Base-by-base conservation (phyloP, 371 early-diverging fungal genomes). In the Lichtheimia ramosa region DNA sequence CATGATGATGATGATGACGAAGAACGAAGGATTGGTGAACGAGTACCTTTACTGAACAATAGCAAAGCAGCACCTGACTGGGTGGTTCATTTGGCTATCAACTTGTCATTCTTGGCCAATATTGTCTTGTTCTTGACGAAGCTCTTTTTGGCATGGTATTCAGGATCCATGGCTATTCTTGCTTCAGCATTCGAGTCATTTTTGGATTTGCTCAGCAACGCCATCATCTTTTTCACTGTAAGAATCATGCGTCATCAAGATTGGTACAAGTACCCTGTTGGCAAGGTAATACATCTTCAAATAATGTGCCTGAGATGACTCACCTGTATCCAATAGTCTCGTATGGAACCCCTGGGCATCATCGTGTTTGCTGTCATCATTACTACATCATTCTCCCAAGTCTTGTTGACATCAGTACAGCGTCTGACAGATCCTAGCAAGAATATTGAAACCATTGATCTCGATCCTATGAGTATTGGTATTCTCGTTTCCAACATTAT, bases 261-360 rank as follows among this genome's bases (percentile, higher is more conserved):
- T 27, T 74, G 66, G 40, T 81, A 81, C 48, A 62, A 68, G 0
- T 81, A 81, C 27, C 81, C 81, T 4, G 78, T 77, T 15, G 81
- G 81, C 43, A 81, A 79, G 58, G 70, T 69, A 49, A 51, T 10
- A 46, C 6, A 43, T 43, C 43, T 1, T 5, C 10, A 1, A 14
- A 46, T 16, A 1, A 8, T 46, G n/a, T 18, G 18, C 18, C 46
- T 46, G 46, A 46, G 18, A 46, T 46, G 46, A 46, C 21, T 46
- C 21, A 18, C 16, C 7, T 46, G 7, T 13, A 18, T 46, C 16
- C 6, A 18, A 16, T 61, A 83, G 65, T 77, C 83, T 2, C 73
- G 87, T 7, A 85, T 87, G 84, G 87, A 87, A 50, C 85, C 85
- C 5, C 58, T 87, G 43, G 86, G 85, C 10, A 83, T 87, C 54